Evolutionary conservation across 257 asterid genomes (phyloP).

Genomic region (Eucommia ulmoides): DNA sequence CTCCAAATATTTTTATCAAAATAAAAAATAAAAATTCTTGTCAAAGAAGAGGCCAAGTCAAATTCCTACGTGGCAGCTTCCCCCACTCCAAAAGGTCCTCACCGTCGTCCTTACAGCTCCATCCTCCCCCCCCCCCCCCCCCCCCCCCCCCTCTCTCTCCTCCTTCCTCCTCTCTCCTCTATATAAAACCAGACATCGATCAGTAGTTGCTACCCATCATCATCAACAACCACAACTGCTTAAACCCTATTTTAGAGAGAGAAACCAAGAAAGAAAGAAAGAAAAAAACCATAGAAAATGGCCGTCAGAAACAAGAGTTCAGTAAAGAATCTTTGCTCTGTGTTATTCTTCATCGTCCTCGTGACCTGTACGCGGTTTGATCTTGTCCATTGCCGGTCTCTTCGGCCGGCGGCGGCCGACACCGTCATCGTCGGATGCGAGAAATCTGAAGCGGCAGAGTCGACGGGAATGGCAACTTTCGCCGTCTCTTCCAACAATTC

Average conservation of each 20-base stretch:
- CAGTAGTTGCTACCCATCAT: slow-evolving; percentile 2
- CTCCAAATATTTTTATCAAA: too few relatives aligned
- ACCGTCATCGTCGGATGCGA: not conserved
- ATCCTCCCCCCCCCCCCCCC: not conserved
- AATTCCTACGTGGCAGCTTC: slow-evolving; percentile 9
- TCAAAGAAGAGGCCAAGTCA: slow-evolving; percentile 13
- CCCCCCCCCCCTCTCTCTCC: too few relatives aligned
- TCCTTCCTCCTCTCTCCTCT: too few relatives aligned
- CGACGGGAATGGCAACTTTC: not conserved
- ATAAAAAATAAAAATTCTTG: too few relatives aligned
- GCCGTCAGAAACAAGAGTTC: slow-evolving; percentile 6
- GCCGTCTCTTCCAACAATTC: slow-evolving; percentile 11
- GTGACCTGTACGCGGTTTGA: slow-evolving; percentile 14
- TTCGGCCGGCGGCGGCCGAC: slow-evolving; percentile 7
- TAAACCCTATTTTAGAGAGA: not conserved
- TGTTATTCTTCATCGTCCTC: slow-evolving; percentile 9
- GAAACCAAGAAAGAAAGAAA: too few relatives aligned
- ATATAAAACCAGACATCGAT: slow-evolving; percentile 13
- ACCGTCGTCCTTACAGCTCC: slow-evolving; percentile 17
- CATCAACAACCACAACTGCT: slow-evolving; percentile 14
- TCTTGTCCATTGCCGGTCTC: slow-evolving; percentile 29
- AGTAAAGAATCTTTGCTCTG: slow-evolving; percentile 7
- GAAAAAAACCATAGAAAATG: too few relatives aligned
- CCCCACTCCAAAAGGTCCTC: slow-evolving; percentile 18
- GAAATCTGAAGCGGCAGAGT: slow-evolving; percentile 2